Conservation (phyloP, 2,329 filamentous ascomycete species). For the Passalora sequoiae region DNA sequence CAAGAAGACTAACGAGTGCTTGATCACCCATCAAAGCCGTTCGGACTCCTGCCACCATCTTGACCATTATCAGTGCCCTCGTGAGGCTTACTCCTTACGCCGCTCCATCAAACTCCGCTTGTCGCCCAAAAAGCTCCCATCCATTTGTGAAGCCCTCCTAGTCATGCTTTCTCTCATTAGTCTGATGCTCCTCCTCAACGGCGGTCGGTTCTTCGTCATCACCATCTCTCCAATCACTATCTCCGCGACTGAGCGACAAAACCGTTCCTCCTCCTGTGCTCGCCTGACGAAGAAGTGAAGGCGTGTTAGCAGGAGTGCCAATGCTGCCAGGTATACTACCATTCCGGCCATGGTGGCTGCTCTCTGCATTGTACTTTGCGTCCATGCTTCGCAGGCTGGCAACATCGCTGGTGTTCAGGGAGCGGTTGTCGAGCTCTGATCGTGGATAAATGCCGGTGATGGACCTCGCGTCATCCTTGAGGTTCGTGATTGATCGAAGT, state of each 20-base stretch:
- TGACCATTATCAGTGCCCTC: too few relatives aligned
- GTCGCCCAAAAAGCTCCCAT: background rate
- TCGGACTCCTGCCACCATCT: too few relatives aligned
- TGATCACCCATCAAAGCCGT: too few relatives aligned
- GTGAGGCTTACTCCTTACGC: background rate
- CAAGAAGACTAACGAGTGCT: too few relatives aligned
- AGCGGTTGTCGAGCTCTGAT: conserved; percentile 36
- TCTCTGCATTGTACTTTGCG: background rate
- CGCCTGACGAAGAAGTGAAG: conserved; percentile 25
- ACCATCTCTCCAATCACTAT: conserved; percentile 18
- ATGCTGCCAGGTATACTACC: conserved; percentile 80
- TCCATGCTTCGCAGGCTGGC: conserved; percentile 72
- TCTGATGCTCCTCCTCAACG: conserved; percentile 4
- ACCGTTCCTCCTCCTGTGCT: conserved; percentile 24
- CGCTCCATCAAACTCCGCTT: background rate
- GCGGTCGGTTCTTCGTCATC: conserved; percentile 9
- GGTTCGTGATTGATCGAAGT: conserved; percentile 30
- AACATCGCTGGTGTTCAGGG: conserved; percentile 37
- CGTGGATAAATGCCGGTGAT: conserved; percentile 34
- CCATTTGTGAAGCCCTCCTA: too few relatives aligned
- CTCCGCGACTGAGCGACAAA: conserved; percentile 16
- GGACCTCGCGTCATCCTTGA: conserved; percentile 17
- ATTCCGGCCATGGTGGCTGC: conserved; percentile 67
- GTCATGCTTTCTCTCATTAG: conserved; percentile 10
- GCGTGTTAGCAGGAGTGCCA: conserved; percentile 59